These are phyloP conservation scores for Starmerella davenportii DNA, from an alignment of 805 yeast species.

Conservation along the genomic window DNA sequence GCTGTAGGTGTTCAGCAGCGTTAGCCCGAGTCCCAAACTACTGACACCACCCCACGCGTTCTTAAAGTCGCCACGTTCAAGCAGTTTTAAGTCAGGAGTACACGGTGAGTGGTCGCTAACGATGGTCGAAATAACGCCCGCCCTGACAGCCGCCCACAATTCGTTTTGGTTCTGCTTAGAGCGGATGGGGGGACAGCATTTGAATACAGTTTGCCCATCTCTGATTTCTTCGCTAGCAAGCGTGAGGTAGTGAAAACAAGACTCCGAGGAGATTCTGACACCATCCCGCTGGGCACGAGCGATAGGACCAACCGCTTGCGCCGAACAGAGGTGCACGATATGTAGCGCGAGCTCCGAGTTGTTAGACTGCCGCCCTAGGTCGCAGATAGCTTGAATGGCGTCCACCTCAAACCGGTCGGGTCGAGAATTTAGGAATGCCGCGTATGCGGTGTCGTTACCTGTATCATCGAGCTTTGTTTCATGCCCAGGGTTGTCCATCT, in stretches of 20 bases:
- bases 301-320: conserved; percentile 60
- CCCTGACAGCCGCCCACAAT: conserved; percentile 61
- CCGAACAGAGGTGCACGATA: conserved; percentile 77
- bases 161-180: conserved; percentile 47
- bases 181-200: conserved; percentile 92
- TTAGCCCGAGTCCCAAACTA: conserved; percentile 79
- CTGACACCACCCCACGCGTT: conserved; percentile 95
- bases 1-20: conserved; percentile 54
- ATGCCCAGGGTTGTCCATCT: conserved; percentile 34
- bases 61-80: conserved; percentile 72
- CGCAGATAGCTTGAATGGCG: conserved; percentile 57
- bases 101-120: conserved; percentile 96
- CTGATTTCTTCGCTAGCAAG: conserved; percentile 62
- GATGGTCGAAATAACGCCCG: conserved; percentile 54
- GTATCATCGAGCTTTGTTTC: neutral
- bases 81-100: conserved; percentile 72
- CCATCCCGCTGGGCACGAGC: conserved; percentile 37
- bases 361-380: conserved; percentile 32
- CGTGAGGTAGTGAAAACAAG: conserved; percentile 82
- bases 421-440: conserved; percentile 64
- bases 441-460: conserved; percentile 45
- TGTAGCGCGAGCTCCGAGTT: conserved; percentile 34
- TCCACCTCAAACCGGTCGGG: conserved; percentile 78
- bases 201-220: conserved; percentile 61
- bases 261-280: conserved; percentile 52